Conservation (phyloP, 2,329 filamentous ascomycete genomes). For the Calonectria crousiana region DNA sequence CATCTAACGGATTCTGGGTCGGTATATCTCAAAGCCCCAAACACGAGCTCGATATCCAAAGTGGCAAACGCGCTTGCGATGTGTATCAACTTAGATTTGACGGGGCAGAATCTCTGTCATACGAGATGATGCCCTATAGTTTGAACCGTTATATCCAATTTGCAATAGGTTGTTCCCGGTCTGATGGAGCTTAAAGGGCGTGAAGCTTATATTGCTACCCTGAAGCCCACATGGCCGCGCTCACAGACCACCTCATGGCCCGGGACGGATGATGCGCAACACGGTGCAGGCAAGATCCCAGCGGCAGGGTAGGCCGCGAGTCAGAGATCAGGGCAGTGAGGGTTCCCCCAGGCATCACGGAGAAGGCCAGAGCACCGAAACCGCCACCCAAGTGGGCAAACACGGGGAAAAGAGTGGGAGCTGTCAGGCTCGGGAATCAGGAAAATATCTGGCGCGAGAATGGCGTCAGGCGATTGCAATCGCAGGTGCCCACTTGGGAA, state of each 20-base stretch:
- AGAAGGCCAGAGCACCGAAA: not conserved
- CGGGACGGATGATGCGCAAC: not conserved
- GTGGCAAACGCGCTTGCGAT: not conserved
- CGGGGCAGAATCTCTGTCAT: not conserved
- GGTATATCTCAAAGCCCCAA: not conserved
- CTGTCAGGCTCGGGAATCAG: not conserved
- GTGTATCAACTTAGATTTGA: not conserved
- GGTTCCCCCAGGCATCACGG: not conserved
- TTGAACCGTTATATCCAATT: not conserved
- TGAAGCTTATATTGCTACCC: conserved; percentile 13
- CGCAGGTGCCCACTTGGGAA: conserved; percentile 14
- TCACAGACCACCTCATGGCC: conserved; percentile 14
- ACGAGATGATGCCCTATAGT: not conserved
- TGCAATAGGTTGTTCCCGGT: not conserved
- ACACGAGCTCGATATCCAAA: not conserved
- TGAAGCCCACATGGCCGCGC: not conserved
- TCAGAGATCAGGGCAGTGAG: not conserved
- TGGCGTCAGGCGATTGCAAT: conserved; percentile 15
- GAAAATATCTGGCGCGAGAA: conserved; percentile 4
- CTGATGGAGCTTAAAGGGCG: not conserved
- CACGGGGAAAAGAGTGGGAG: not conserved
- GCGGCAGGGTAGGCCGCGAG: conserved; percentile 1
- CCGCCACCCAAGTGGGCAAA: not conserved
- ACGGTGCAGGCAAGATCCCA: conserved; percentile 11
- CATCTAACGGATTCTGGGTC: not conserved